Base-by-base conservation (phyloP, 129 eudicot genomes). In the Flaveria trinervia region DNA sequence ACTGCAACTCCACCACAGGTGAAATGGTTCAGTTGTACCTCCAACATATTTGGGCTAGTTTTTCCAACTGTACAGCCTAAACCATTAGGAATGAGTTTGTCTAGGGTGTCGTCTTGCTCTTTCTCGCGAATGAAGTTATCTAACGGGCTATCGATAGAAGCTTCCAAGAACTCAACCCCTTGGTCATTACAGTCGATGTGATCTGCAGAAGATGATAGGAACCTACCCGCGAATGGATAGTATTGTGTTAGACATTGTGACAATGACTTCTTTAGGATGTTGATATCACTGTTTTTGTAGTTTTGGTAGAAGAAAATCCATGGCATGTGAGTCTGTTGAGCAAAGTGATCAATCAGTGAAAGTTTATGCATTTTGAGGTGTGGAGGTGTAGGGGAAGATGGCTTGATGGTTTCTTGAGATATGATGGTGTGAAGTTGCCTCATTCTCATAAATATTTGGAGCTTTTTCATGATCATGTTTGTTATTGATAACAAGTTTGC, bases 51-150 rank as follows among this genome's bases (percentile, higher is more conserved):
- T 14, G 18, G 45, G 20, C 43, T 64, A 64, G 62, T 18, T 56
- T 56, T 56, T 18, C 18, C 62, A 52, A n/a, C 9, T 1, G 12
- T 17, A 18, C 28, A 56, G 1, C n/a, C 41, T 25, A 61, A 9
- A 61, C 69, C 22, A 30, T 64, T 64, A 13, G 69, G 69, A 30
- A 64, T 64, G 69, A 64, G 69, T 30, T 64, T 23, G 69, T 64
- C 46, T 30, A 64, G 69, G 45, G 69, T 64, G 16, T 64, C 7
- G 69, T 30, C 69, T 64, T 64, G 46, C 3, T 30, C 45, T 64
- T 64, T 64, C 46, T 15, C 30, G 22, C 2, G 46, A 64, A 64
- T 36, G 46, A 64, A 64, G 46, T 30, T 2, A 15, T 64, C 69
- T 64, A 64, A 30, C 15, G 45, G 23, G 33, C 22, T 64, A 30